Percentiles rank a stretch among this genome's conserved stretches.
Evolutionary conservation across 257 asterid genomes (phyloP).

Genomic region (Euphrasia confusa): DNA sequence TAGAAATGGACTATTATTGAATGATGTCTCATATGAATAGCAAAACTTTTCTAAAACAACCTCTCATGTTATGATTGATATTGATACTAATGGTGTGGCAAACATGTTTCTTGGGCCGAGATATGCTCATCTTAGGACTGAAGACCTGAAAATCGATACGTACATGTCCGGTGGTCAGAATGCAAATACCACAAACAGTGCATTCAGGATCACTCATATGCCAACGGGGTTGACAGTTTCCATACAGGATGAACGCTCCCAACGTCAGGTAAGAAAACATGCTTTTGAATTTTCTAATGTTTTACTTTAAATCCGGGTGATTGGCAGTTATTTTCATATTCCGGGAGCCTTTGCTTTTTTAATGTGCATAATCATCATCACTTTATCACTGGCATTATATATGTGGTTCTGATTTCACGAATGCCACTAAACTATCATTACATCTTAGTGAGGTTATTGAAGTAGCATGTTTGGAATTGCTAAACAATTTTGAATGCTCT

Average conservation of each 20-base stretch:
- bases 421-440: too few species aligned
- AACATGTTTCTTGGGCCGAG: too few species aligned
- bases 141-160: slow-evolving; percentile 84
- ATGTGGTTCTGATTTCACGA: too few species aligned
- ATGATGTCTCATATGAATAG: not conserved
- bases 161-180: slow-evolving; percentile 95
- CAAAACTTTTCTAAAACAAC: not conserved
- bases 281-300: slow-evolving; percentile 18
- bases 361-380: too few species aligned
- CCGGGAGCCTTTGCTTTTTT: not conserved
- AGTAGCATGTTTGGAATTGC: too few species aligned
- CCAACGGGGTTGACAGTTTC: slow-evolving; percentile 81
- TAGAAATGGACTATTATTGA: not conserved
- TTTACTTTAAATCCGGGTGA: slow-evolving; percentile 2
- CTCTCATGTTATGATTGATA: not conserved
- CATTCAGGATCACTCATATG: slow-evolving; percentile 86
- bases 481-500: not conserved
- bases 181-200: slow-evolving; percentile 91
- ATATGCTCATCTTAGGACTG: slow-evolving; percentile 63
- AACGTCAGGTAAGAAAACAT: slow-evolving; percentile 56
- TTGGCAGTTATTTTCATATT: slow-evolving; percentile 3
- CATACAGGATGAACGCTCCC: slow-evolving; percentile 96
- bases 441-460: too few species aligned
- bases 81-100: too few species aligned
- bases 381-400: too few species aligned